Conservation (phyloP, 441 rosid genomes). For the Pelargonium myrrhifolium region DNA sequence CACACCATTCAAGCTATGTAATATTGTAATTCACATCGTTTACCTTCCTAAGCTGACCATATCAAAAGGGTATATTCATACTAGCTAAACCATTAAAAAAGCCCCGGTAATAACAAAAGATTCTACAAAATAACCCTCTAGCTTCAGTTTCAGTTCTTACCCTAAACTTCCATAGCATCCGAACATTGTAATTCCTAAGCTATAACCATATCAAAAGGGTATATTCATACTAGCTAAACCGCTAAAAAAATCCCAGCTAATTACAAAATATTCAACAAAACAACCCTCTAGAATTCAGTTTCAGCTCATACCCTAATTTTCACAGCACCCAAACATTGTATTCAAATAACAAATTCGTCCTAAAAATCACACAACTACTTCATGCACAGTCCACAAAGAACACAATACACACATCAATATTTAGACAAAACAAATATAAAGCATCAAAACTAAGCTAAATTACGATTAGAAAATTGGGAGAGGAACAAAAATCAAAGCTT, state of each 20-base stretch:
- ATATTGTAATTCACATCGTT: neutral
- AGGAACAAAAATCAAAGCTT: neutral
- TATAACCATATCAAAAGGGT: too few species aligned
- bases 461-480: too few species aligned
- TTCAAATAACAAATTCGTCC: neutral
- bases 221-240: neutral
- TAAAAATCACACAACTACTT: neutral
- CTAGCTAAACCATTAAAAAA: neutral
- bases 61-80: neutral
- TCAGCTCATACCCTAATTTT: neutral
- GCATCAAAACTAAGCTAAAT: too few species aligned
- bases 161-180: neutral
- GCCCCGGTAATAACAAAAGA: neutral
- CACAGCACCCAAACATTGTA: neutral
- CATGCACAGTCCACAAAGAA: neutral
- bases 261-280: neutral
- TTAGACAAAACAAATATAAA: neutral
- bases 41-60: neutral
- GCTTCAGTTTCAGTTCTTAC: neutral
- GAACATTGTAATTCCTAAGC: neutral
- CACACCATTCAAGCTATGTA: neutral
- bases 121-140: neutral
- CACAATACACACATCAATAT: neutral
- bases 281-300: neutral
- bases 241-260: neutral